Evolutionary conservation across 2,329 filamentous ascomycete genomes (phyloP).

Genomic region (Fusarium domesticum): DNA sequence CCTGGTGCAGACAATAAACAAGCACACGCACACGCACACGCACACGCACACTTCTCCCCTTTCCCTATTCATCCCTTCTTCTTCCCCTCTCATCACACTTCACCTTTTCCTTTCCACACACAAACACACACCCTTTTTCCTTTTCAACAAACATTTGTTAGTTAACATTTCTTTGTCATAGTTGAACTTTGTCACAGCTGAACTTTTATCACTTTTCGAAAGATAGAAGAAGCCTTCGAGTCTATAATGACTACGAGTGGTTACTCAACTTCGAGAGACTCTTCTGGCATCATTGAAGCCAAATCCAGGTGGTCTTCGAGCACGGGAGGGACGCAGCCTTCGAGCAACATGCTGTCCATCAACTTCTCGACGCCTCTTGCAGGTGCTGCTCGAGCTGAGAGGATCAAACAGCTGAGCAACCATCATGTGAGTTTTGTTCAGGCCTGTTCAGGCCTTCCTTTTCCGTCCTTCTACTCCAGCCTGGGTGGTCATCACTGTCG

Average conservation of each 20-base stretch:
- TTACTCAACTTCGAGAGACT: constrained; percentile 5
- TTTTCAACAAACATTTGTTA: neutral
- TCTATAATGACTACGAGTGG: constrained; percentile 14
- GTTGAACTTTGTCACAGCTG: no score
- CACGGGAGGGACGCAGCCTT: constrained; percentile 12
- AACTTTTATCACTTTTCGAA: no score
- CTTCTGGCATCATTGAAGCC: constrained; percentile 8
- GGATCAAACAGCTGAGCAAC: constrained; percentile 39
- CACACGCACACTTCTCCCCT: neutral
- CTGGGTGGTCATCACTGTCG: neutral
- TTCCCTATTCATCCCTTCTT: neutral
- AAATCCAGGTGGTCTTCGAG: constrained; percentile 20
- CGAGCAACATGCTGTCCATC: constrained; percentile 36
- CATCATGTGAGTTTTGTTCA: constrained; percentile 34
- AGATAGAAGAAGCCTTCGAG: constrained; percentile 1
- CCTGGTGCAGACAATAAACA: neutral
- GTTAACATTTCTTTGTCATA: no score
- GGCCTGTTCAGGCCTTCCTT: neutral
- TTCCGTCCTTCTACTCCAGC: neutral
- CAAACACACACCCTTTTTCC: neutral
- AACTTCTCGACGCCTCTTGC: constrained; percentile 41
- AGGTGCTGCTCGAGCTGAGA: constrained; percentile 35
- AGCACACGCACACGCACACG: neutral
- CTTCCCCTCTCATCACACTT: neutral
- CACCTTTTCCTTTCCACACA: neutral